Base-by-base conservation (phyloP, 192 early-diverging fungal genomes). In the Coemansia sp. region DNA sequence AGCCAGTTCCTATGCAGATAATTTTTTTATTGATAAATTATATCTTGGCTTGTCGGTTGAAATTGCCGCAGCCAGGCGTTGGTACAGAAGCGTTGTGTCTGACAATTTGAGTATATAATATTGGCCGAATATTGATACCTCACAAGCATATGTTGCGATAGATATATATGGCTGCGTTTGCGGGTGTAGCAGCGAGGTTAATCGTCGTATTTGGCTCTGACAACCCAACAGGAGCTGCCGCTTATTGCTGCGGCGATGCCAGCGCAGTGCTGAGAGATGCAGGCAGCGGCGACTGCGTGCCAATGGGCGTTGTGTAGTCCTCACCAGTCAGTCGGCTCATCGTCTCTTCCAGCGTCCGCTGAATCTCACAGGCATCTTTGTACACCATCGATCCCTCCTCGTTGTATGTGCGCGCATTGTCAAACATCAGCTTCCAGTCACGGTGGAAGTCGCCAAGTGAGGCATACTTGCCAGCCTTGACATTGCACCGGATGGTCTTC, bases 381-480 rank as follows among this genome's bases (percentile, higher is more conserved):
- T 92, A 97, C 0, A 99, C 92, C 60, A 87, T 83, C 21, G 93
- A 95, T 11, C 90, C 93, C 64, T 95, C 92, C 75, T 92, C 84
- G 73, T 99, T 99, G 78, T 94, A 99, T 5, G 85, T 93, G 73
- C 88, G 88, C 7, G 97, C 97, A 66, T 99, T 99, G 75, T 91
- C 68, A 64, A 94, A 95, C 92, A 99, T 94, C 24, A 92, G 82
- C 63, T 87, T 72, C 68, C 93, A 93, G 77, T 99, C 97, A 19
- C 87, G 84, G 56, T 85, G 80, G 77, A 95, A 96, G 67, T 89
- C 84, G 3, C 70, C 41, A 3, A 88, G 67, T 14, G 78, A 72
- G 40, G 85, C 78, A 77, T 99, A 99, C 64, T 86, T 78, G 44
- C 84, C 73, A 13, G 78, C 87, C 65, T 88, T 87, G 68, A 96